Base-by-base conservation (phyloP, 257 asterid species). In the Solanum ossicruentum region DNA sequence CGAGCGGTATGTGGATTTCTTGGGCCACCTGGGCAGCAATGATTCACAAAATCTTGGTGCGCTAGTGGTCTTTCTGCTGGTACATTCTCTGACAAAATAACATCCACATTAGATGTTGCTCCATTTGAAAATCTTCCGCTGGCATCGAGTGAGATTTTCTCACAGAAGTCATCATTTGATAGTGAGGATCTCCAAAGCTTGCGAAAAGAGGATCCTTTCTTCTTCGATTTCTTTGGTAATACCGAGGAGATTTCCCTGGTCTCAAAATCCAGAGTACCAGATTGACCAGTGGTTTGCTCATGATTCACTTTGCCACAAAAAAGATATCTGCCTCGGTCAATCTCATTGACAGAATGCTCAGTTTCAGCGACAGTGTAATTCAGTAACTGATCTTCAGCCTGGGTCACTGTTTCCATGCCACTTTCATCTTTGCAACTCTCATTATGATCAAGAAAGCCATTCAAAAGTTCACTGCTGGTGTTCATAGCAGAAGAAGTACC, bases 1-100 rank as follows among this genome's bases (percentile, higher is more conserved):
- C 92, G 91, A 72, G 88, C 83, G 1, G 90, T 86, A 26, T 90
- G 93, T 39, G 92, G 95, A 83, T 93, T 90, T 69, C 86, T 85
- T 81, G 49, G 87, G 23, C 86, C 84, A 0, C 75, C 85, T 41
- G 83, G 61, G 52, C 84, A 63, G 82, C 88, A 85, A 28, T 80
- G 83, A 45, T 84, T 39, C 2, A 16, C 89, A 69, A 63, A 43
- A 86, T 80, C 49, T 0, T 80, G 61, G 71, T 72, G 56, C 11
- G 60, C 28, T 21, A 51, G 18, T 82, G 67, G 84, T 56, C 77
- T 83, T 77, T 88, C 82, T 11, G 45, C 57, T 12, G 58, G 55
- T 55, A 65, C 57, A 47, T 82, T 66, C 80, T 82, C 86, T 45
- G 85, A 86, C 3, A 89, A 88, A 70, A 84, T 49, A 60, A 23